Evolutionary conservation across 331 rosid genomes (phyloP).

Genomic region (Pyracantha coccinea): DNA sequence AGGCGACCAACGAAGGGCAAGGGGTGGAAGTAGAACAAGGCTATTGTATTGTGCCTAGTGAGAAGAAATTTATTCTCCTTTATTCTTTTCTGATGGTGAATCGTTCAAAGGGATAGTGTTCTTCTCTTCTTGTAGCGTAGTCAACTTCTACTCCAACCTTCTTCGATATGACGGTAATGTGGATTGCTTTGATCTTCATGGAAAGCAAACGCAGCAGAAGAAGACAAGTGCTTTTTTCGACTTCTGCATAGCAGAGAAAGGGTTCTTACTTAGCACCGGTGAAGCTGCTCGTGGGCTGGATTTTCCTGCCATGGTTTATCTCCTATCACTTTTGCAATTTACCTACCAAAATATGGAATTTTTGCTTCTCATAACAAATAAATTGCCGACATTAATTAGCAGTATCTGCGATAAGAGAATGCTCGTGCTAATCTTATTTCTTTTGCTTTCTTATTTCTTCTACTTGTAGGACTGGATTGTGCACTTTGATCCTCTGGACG

Average conservation of each 20-base stretch:
- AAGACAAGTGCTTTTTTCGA: slow-evolving; percentile 66
- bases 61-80: slow-evolving; percentile 70
- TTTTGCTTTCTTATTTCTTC: not conserved
- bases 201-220: slow-evolving; percentile 88
- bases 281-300: slow-evolving; percentile 98
- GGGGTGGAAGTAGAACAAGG: slow-evolving; percentile 54
- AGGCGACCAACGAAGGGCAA: slow-evolving; percentile 88
- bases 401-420: not conserved
- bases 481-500: slow-evolving; percentile 96
- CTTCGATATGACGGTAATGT: slow-evolving; percentile 50
- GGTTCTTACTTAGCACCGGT: slow-evolving; percentile 87
- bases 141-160: slow-evolving; percentile 74
- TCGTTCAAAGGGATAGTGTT: slow-evolving; percentile 81
- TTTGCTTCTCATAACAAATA: no score
- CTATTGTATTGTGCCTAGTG: slow-evolving; percentile 78
- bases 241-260: slow-evolving; percentile 76
- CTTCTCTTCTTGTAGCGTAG: slow-evolving; percentile 90
- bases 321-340: not conserved
- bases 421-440: not conserved
- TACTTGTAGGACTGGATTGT: slow-evolving; percentile 84
- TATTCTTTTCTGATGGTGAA: slow-evolving; percentile 75
- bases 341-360: no score
- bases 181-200: slow-evolving; percentile 72
- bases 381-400: not conserved
- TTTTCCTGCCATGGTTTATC: slow-evolving; percentile 73